A percentile compares a stretch with the other conserved stretches of the same genome.
Evolutionary conservation across 192 early-diverging fungal species (phyloP).

Genomic region (Hyaloraphidium curvatum): DNA sequence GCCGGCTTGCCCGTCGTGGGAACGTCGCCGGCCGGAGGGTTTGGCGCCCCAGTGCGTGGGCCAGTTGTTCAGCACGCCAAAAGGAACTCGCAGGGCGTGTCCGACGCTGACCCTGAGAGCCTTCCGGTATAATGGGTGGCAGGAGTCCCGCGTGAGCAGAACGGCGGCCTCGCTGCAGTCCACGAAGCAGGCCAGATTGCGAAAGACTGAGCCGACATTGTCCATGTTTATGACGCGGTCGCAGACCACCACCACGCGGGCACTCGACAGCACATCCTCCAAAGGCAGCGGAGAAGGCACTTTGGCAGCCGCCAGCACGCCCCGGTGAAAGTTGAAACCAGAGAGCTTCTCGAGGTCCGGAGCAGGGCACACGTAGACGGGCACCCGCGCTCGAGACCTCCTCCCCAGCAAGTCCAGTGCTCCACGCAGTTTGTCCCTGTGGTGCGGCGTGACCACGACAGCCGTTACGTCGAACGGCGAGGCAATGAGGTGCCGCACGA

Average conservation of each 20-base stretch:
- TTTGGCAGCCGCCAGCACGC: background rate
- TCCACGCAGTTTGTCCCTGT: background rate
- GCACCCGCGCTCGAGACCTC: background rate
- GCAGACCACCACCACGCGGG: background rate
- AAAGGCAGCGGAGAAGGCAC: background rate
- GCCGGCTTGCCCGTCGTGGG: too few relatives aligned
- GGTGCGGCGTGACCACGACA: background rate
- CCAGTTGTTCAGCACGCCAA: background rate
- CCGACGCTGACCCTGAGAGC: background rate
- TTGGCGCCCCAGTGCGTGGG: background rate
- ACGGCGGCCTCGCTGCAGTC: background rate
- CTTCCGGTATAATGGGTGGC: conserved; percentile 3
- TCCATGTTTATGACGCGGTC: background rate
- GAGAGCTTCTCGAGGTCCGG: background rate
- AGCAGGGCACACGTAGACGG: background rate
- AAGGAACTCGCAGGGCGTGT: background rate
- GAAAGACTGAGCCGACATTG: conserved; percentile 1
- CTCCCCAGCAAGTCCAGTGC: background rate
- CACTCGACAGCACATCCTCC: background rate
- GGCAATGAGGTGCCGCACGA: background rate
- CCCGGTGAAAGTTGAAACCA: background rate
- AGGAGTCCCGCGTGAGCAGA: background rate
- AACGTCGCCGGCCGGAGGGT: too few relatives aligned
- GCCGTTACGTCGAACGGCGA: background rate
- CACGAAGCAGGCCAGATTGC: background rate